Conservation (phyloP, 768 basidiomycete genomes). For the Paxillus rubicundulus region DNA sequence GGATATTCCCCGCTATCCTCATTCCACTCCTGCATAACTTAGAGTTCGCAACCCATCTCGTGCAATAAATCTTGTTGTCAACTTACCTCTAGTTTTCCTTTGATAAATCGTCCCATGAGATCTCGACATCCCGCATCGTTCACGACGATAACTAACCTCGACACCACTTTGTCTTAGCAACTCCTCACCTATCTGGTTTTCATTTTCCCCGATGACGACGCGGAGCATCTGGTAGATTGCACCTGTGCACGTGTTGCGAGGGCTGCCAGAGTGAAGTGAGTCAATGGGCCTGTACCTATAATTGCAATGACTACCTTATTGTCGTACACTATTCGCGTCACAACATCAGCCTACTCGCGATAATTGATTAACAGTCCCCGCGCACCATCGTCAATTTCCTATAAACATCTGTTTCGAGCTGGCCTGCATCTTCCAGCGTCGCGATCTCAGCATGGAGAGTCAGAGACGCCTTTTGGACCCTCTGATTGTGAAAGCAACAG, state of each 20-base stretch:
- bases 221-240: slow-evolving; percentile 64
- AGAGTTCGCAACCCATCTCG: slow-evolving; percentile 8
- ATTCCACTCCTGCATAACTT: slow-evolving; percentile 47
- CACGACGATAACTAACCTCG: slow-evolving; percentile 48
- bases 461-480: slow-evolving; percentile 43
- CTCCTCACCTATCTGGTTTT: slow-evolving; percentile 52
- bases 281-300: neutral
- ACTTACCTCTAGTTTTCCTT: slow-evolving; percentile 50
- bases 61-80: slow-evolving; percentile 7
- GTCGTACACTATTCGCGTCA: slow-evolving; percentile 35
- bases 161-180: slow-evolving; percentile 52
- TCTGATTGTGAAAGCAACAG: slow-evolving; percentile 44
- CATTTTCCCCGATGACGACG: slow-evolving; percentile 64
- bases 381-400: slow-evolving; percentile 49
- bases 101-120: slow-evolving; percentile 57
- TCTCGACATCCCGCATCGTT: slow-evolving; percentile 49
- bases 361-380: neutral
- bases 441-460: slow-evolving; percentile 50
- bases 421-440: slow-evolving; percentile 52
- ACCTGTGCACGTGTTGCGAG: slow-evolving; percentile 67
- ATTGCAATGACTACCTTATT: slow-evolving; percentile 29
- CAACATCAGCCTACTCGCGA: neutral
- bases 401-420: slow-evolving; percentile 45
- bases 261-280: slow-evolving; percentile 32
- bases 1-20: slow-evolving; percentile 56